These are phyloP conservation scores for Leonotis leonurus DNA, from an alignment of 257 asterid genomes.

Conservation along the genomic window DNA sequence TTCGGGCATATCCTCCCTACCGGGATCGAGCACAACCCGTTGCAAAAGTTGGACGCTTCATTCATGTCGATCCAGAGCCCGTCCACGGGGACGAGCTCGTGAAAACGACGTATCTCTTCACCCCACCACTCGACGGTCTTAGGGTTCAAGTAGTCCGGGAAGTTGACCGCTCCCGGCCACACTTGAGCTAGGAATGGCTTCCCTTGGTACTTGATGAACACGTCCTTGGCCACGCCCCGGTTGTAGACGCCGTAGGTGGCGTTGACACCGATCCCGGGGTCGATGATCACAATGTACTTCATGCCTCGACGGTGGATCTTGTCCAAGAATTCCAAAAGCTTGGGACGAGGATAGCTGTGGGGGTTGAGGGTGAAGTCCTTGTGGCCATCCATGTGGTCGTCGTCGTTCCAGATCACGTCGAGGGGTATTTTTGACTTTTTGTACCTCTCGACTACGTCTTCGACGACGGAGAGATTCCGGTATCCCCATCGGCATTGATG, in stretches of 20 bases:
- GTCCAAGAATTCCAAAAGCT: slow-evolving; percentile 48
- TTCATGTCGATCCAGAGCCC: slow-evolving; percentile 91
- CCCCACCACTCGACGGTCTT: slow-evolving; percentile 71
- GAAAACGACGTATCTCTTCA: slow-evolving; percentile 69
- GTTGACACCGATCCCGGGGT: slow-evolving; percentile 80
- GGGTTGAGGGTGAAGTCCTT: slow-evolving; percentile 82
- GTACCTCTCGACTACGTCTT: slow-evolving; percentile 71
- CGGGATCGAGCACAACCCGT: slow-evolving; percentile 61
- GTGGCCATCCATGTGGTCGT: slow-evolving; percentile 83
- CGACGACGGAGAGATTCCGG: slow-evolving; percentile 66
- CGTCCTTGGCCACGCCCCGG: slow-evolving; percentile 61
- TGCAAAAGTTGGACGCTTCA: slow-evolving; percentile 70
- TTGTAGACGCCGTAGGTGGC: slow-evolving; percentile 53
- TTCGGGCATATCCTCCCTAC: slow-evolving; percentile 45
- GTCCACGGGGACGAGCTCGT: slow-evolving; percentile 67
- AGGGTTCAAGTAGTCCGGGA: slow-evolving; percentile 78
- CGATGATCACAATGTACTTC: slow-evolving; percentile 72
- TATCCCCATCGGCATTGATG: slow-evolving; percentile 94
- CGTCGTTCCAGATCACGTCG: slow-evolving; percentile 89
- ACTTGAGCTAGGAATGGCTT: slow-evolving; percentile 75
- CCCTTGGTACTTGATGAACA: slow-evolving; percentile 67
- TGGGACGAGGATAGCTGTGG: slow-evolving; percentile 53
- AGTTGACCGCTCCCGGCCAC: slow-evolving; percentile 86
- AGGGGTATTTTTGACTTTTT: slow-evolving; percentile 67
- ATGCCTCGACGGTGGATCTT: slow-evolving; percentile 69